phyloP scores from a whole-genome alignment of 768 basidiomycete species.

The Boletus patriciae region DNA sequence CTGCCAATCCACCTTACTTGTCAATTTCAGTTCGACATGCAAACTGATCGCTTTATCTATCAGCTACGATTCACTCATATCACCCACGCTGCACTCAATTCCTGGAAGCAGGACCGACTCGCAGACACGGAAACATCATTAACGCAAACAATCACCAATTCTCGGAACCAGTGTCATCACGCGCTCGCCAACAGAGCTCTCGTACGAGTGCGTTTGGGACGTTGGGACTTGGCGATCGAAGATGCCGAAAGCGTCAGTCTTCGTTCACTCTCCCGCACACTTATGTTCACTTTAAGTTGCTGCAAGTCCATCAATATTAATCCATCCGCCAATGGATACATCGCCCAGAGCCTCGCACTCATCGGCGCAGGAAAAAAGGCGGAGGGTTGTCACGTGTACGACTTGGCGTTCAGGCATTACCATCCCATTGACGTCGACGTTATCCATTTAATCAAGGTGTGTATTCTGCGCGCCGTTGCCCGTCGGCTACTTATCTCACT shows the following conservation, averaged over 20 bases:
- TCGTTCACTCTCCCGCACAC: not conserved
- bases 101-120: not conserved
- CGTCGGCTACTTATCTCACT: not conserved
- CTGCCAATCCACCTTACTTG: no score
- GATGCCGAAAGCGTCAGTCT: not conserved
- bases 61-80: not conserved
- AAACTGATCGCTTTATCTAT: no score
- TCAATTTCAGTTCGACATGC: no score
- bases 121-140: not conserved
- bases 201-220: not conserved
- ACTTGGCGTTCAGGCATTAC: not conserved
- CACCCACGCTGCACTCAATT: not conserved
- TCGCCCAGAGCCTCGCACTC: not conserved
- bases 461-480: not conserved
- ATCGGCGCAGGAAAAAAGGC: not conserved
- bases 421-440: not conserved
- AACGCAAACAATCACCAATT: not conserved
- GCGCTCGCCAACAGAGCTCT: not conserved
- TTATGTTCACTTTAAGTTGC: not conserved
- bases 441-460: not conserved
- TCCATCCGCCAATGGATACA: not conserved
- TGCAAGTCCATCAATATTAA: not conserved
- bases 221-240: not conserved
- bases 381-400: not conserved
- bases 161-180: not conserved